phyloP scores from a whole-genome alignment of 306 rosid species.

The Prunus padus region DNA sequence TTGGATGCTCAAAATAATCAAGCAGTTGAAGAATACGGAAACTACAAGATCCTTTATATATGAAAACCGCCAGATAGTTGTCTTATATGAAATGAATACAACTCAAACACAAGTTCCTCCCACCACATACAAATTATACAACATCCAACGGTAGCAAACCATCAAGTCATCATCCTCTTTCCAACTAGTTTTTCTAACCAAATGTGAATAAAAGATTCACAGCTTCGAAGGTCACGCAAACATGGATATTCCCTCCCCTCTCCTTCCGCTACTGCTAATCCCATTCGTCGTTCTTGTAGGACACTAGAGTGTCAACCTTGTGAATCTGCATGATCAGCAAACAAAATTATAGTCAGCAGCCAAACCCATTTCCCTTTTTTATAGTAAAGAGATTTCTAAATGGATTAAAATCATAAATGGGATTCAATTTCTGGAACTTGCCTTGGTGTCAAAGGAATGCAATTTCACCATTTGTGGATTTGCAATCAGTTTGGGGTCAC shows the following conservation, averaged over 20 bases:
- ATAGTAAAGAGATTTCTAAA: no score
- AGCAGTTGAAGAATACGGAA: not conserved
- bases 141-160: not conserved
- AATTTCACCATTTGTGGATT: constrained; percentile 99
- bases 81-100: not conserved
- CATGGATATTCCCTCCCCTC: not conserved
- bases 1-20: no score
- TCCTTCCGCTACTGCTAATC: constrained; percentile 51
- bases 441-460: constrained; percentile 99
- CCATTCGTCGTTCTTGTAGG: constrained; percentile 95
- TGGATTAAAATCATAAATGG: no score
- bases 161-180: not conserved
- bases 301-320: constrained; percentile 87
- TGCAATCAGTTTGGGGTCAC: constrained; percentile 89
- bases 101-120: not conserved
- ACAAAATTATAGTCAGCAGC: not conserved
- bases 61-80: not conserved
- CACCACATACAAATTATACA: not conserved
- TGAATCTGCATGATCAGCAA: constrained; percentile 63
- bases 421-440: constrained; percentile 25
- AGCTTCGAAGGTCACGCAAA: not conserved
- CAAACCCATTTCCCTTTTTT: no score
- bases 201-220: constrained; percentile 79
- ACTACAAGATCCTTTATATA: not conserved
- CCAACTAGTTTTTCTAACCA: not conserved